A percentile compares a stretch with the other conserved stretches of the same genome.
phyloP scores from a whole-genome alignment of 2,329 filamentous ascomycete species.

The Amauroascus verrucosus region DNA sequence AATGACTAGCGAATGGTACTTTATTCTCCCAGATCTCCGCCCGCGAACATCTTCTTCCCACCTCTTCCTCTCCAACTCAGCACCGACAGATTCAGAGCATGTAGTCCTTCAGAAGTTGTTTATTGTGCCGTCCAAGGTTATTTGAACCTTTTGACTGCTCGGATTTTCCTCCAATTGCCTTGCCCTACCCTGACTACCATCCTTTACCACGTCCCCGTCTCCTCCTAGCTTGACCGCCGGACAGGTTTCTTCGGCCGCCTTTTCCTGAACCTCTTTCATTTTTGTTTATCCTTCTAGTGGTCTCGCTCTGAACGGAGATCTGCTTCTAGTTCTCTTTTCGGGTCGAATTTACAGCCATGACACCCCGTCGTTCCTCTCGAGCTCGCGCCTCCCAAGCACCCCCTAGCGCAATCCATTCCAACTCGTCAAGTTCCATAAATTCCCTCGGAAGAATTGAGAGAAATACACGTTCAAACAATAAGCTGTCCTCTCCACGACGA shows the following conservation, averaged over 20 bases:
- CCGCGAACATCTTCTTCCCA: constrained; percentile 21
- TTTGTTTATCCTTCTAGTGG: not conserved
- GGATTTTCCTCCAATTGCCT: constrained; percentile 19
- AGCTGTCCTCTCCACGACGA: constrained; percentile 62
- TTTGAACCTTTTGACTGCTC: constrained; percentile 16
- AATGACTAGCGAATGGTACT: constrained; percentile 14
- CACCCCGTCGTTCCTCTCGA: constrained; percentile 83
- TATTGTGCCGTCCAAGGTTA: constrained; percentile 10
- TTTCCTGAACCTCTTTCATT: constrained; percentile 17
- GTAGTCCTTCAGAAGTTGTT: constrained; percentile 21
- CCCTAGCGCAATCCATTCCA: constrained; percentile 61
- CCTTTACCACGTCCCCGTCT: constrained; percentile 7
- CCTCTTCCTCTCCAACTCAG: constrained; percentile 20
- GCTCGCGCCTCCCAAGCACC: constrained; percentile 59
- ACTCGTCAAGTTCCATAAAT: constrained; percentile 59
- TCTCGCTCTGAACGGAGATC: not conserved
- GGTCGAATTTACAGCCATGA: constrained; percentile 35
- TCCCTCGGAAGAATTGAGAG: constrained; percentile 68
- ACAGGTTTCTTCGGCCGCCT: constrained; percentile 3
- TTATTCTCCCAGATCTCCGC: constrained; percentile 15
- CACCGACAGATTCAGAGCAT: constrained; percentile 12
- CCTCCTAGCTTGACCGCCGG: constrained; percentile 16
- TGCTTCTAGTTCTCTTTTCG: not conserved
- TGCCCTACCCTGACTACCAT: constrained; percentile 12
- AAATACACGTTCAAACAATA: constrained; percentile 60